Evolutionary conservation across 345 rosid genomes (phyloP), one percentile per base, ranked within the genome.

Genomic region (Rhodomyrtus tomentosa): DNA sequence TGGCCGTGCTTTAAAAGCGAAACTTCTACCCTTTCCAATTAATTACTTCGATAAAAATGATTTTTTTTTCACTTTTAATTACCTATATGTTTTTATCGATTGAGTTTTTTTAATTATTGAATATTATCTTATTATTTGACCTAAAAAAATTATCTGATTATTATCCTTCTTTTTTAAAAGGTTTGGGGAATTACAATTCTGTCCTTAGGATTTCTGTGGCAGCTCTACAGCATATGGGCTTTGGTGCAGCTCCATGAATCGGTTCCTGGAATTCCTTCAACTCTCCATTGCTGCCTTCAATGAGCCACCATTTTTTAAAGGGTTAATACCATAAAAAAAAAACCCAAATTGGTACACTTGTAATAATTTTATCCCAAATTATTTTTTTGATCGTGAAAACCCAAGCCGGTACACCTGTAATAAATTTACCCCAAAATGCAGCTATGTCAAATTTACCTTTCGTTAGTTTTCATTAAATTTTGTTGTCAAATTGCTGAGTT

Each of bases 211-310:
- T 92, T 82, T 81, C 7, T 53, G 3, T 91, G 92, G 92, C 90
- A 92, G 74, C 91, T 93, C 81, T 91, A 91, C 83, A 91, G 92
- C 21, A 84, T 42, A 45, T 90, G 91, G 93, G 84, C 90, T 81
- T 91, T 91, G 2, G 90, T 92, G n/a, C 83, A 88, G n/a, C 90
- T 91, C 14, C 92, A 91, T 11, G 92, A 89, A 82, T 80, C 84
- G 1, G 45, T 81, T 27, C 82, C 88, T 2, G 92, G 93, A 55
- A 42, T 92, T 83, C 87, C 90, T 93, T 83, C 95, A 84, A 36
- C 92, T 92, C 48, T 82, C 92, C 2, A 87, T 91, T 21, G 42
- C 55, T 20, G 90, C 96, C 55, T 93, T 92, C 32, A 93, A 95
- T 91, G 9, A 27, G 72, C 20, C 0, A 3, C 20, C 59, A 92